Percentiles rank a stretch among this genome's conserved stretches.
Evolutionary conservation across 257 asterid species (phyloP).

Genomic region (Dorcoceras hygrometricum): DNA sequence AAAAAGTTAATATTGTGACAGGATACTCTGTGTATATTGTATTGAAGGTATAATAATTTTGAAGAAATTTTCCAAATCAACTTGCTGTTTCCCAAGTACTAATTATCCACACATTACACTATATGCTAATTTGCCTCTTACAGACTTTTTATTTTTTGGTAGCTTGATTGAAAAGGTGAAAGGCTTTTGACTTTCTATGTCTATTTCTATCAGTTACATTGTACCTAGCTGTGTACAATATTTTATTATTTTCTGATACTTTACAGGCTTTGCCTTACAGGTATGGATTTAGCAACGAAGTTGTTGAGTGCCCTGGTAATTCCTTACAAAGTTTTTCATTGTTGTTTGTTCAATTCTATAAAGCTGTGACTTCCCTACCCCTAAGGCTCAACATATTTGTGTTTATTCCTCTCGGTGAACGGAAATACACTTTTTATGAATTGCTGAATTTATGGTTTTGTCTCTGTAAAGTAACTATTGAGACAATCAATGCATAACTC

Average conservation of each 20-base stretch:
- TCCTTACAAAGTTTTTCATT: slow-evolving; percentile 17
- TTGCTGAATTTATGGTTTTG: not conserved
- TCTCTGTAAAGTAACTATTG: not conserved
- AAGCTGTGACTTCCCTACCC: slow-evolving; percentile 10
- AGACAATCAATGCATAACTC: slow-evolving; percentile 6
- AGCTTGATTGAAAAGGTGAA: slow-evolving; percentile 7
- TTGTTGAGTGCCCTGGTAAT: slow-evolving; percentile 92
- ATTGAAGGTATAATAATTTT: slow-evolving; percentile 1
- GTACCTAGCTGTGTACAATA: slow-evolving; percentile 5
- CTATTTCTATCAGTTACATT: not conserved
- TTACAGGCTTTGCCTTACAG: slow-evolving; percentile 43
- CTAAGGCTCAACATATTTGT: slow-evolving; percentile 3
- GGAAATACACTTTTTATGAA: not conserved
- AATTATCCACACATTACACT: slow-evolving; percentile 2
- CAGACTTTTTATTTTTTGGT: slow-evolving; percentile 14
- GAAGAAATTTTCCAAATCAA: not conserved
- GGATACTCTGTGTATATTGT: not conserved
- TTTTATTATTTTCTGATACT: slow-evolving; percentile 27
- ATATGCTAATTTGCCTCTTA: slow-evolving; percentile 3
- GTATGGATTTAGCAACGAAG: slow-evolving; percentile 85
- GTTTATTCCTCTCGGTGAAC: slow-evolving; percentile 3
- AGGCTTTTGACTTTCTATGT: not conserved
- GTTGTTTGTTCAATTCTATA: slow-evolving; percentile 9
- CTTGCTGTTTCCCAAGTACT: not conserved
- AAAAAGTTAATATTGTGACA: slow-evolving; percentile 13